A percentile compares a stretch with the other conserved stretches of the same genome.
Evolutionary conservation across 768 basidiomycete genomes (phyloP).

Genomic region (Termitomyces sp.): DNA sequence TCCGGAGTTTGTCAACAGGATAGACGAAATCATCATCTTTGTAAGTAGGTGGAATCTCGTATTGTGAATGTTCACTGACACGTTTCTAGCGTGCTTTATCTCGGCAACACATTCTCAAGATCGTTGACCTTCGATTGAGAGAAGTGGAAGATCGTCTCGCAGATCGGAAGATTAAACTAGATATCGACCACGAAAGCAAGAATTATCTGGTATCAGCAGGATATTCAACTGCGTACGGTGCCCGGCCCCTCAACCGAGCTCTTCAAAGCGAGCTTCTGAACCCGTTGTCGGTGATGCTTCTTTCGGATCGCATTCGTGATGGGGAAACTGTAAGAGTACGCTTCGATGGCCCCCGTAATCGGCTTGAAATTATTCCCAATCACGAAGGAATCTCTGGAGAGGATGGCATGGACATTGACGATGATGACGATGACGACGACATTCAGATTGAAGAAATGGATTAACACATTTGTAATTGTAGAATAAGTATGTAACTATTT

Average conservation of each 20-base stretch:
- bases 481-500: neutral
- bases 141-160: constrained; percentile 82
- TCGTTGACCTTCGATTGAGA: constrained; percentile 83
- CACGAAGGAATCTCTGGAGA: constrained; percentile 56
- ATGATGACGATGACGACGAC: constrained; percentile 46
- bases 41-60: constrained; percentile 26
- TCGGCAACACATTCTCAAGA: constrained; percentile 67
- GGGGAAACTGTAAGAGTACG: constrained; percentile 71
- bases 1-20: constrained; percentile 88
- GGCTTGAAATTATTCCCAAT: constrained; percentile 74
- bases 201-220: constrained; percentile 70
- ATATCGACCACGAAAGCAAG: constrained; percentile 73
- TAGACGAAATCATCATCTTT: constrained; percentile 85
- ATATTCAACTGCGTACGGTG: constrained; percentile 83
- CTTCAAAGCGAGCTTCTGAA: constrained; percentile 93
- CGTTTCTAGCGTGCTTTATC: constrained; percentile 69
- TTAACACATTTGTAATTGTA: constrained; percentile 12
- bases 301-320: constrained; percentile 79
- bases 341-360: constrained; percentile 81
- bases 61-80: constrained; percentile 18
- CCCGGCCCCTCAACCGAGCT: constrained; percentile 85
- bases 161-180: constrained; percentile 75
- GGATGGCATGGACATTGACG: constrained; percentile 57
- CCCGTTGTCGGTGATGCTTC: constrained; percentile 79
- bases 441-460: constrained; percentile 70